Percentiles rank a stretch among this genome's conserved stretches.
These are phyloP conservation scores for Aristolochia fimbriata DNA, from an alignment of 164 flowering plant species.

Conservation along the genomic window DNA sequence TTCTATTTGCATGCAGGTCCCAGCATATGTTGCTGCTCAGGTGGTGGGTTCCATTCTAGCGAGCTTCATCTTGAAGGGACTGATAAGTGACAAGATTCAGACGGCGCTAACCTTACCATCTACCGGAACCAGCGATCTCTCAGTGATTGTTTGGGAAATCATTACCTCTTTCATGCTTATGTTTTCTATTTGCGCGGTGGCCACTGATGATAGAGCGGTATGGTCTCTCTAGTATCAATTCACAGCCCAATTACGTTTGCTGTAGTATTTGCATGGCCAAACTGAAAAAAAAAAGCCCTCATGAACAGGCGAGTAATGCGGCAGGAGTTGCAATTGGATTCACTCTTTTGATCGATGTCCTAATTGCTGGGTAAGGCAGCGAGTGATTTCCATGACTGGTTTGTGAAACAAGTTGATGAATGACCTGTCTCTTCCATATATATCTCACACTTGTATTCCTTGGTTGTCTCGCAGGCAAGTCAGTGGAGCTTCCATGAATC, in stretches of 20 bases:
- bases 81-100: conserved; percentile 13
- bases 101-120: conserved; percentile 10
- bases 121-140: conserved; percentile 11
- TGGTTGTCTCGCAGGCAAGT: conserved; percentile 8
- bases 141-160: conserved; percentile 27
- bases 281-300: background rate
- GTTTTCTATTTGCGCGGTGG: conserved; percentile 23
- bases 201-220: conserved; percentile 31
- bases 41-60: conserved; percentile 32
- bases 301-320: conserved; percentile 24
- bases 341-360: conserved; percentile 20
- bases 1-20: conserved; percentile 20
- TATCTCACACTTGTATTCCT: background rate
- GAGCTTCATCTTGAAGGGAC: conserved; percentile 19
- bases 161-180: conserved; percentile 24
- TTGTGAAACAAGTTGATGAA: background rate
- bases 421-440: background rate
- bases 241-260: background rate
- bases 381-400: background rate
- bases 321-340: conserved; percentile 40
- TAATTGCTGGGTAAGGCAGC: conserved; percentile 33
- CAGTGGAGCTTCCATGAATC: conserved; percentile 34
- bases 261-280: background rate
- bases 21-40: conserved; percentile 30
- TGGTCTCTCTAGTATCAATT: background rate